A percentile compares a stretch with the other conserved stretches of the same genome.
Conservation (phyloP, 495 filamentous ascomycete genomes). For the Trichoderma gamsii region DNA sequence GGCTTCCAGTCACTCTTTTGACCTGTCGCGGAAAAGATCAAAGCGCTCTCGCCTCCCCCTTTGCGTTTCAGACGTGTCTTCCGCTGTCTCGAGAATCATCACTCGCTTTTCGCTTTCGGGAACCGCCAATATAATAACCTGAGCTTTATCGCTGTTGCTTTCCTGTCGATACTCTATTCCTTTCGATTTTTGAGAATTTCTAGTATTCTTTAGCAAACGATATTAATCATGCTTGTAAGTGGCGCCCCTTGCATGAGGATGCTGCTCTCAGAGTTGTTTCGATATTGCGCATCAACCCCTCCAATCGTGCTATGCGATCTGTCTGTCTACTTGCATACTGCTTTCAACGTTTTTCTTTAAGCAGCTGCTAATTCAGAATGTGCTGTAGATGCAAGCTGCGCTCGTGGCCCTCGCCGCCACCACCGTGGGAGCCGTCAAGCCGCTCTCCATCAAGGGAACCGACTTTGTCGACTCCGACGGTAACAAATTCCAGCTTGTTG, state of each 20-base stretch:
- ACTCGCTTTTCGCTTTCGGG: background rate
- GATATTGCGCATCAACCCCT: too few species aligned
- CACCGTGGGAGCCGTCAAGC: conserved; percentile 59
- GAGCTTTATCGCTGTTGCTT: too few species aligned
- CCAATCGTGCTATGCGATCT: too few species aligned
- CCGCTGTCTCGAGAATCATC: background rate
- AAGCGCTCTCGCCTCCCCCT: background rate
- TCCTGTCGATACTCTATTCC: background rate
- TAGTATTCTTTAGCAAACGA: background rate
- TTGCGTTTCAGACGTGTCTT: background rate
- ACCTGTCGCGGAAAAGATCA: background rate
- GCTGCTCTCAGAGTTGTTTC: background rate
- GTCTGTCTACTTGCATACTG: too few species aligned
- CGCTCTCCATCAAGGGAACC: conserved; percentile 65
- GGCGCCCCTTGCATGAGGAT: background rate
- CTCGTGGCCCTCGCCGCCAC: conserved; percentile 43
- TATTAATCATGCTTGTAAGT: conserved; percentile 16
- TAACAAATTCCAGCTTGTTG: conserved; percentile 81
- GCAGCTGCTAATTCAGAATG: background rate
- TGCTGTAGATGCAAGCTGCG: conserved; percentile 32
- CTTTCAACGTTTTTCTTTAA: too few species aligned
- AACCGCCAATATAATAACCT: too few species aligned
- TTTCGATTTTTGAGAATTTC: background rate
- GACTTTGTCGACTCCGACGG: conserved; percentile 78
- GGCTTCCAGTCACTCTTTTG: conserved; percentile 12